These are phyloP conservation scores for Chlamydomonas applanata DNA, from an alignment of 139 green algal species.

Conservation along the genomic window DNA sequence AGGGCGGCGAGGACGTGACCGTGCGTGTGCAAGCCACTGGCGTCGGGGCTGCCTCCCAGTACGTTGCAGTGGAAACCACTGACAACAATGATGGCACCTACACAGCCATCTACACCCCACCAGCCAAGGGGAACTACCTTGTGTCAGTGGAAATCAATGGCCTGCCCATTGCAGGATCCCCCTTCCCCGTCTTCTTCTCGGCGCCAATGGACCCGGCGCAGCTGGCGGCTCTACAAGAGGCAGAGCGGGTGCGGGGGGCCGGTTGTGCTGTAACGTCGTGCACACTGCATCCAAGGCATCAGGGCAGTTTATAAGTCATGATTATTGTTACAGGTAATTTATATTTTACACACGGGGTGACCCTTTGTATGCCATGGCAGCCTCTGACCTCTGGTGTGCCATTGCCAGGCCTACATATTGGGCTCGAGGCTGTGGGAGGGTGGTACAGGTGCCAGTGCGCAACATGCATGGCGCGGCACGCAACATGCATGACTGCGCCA, in stretches of 20 bases:
- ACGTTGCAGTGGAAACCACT: constrained; percentile 38
- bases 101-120: constrained; percentile 72
- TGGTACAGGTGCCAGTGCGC: background rate
- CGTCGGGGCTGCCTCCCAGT: background rate
- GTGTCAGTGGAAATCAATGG: constrained; percentile 76
- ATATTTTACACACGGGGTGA: no score
- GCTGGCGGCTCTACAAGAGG: background rate
- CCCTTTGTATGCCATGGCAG: no score
- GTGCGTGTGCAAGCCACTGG: constrained; percentile 31
- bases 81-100: constrained; percentile 86
- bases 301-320: no score
- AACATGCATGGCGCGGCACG: background rate
- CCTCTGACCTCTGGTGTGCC: no score
- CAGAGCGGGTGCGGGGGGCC: background rate
- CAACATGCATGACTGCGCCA: background rate
- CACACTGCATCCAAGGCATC: background rate
- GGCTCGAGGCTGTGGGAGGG: background rate
- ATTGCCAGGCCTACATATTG: no score
- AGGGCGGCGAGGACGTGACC: constrained; percentile 42
- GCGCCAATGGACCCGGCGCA: constrained; percentile 38
- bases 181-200: constrained; percentile 90
- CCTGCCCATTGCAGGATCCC: constrained; percentile 70
- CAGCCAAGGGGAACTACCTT: constrained; percentile 75
- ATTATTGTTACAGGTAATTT: no score
- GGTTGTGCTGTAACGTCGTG: background rate